Evolutionary conservation across 352 stramenopile genomes (phyloP).

Genomic region (Phytopythium cucurbitacearum): DNA sequence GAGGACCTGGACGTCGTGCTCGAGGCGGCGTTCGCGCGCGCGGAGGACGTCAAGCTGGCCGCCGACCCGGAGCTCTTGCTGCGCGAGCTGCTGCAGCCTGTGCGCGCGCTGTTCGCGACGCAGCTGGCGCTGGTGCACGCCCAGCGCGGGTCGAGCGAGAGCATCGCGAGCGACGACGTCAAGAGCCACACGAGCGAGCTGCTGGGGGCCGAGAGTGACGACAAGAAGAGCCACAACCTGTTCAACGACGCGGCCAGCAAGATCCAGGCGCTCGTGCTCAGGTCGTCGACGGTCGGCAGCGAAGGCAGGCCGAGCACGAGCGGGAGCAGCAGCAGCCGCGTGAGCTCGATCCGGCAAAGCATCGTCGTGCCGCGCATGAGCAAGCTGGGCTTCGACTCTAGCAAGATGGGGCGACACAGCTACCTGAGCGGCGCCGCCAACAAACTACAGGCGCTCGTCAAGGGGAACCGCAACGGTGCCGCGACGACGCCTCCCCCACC

Average conservation of each 20-base stretch:
- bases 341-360: conserved; percentile 2
- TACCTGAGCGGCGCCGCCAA: conserved; percentile 36
- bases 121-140: conserved; percentile 11
- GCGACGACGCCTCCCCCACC: not conserved
- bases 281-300: conserved; percentile 8
- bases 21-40: conserved; percentile 35
- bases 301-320: conserved; percentile 5
- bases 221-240: conserved; percentile 13
- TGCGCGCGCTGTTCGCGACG: conserved; percentile 37
- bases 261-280: conserved; percentile 29
- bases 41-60: conserved; percentile 26
- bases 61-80: conserved; percentile 35
- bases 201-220: not conserved
- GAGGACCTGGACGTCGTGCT: conserved; percentile 64
- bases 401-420: conserved; percentile 11
- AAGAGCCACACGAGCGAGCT: conserved; percentile 6
- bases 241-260: conserved; percentile 28
- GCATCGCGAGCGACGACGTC: conserved; percentile 16
- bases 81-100: conserved; percentile 41
- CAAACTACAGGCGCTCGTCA: conserved; percentile 31
- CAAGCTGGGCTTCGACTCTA: conserved; percentile 9
- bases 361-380: conserved; percentile 10
- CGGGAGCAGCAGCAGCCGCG: conserved; percentile 10
- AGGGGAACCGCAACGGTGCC: conserved; percentile 9
- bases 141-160: conserved; percentile 8